A percentile compares a stretch with the other conserved stretches of the same genome.
Evolutionary conservation across 2,329 filamentous ascomycete species (phyloP).

Genomic region (Ophiostoma sp.): DNA sequence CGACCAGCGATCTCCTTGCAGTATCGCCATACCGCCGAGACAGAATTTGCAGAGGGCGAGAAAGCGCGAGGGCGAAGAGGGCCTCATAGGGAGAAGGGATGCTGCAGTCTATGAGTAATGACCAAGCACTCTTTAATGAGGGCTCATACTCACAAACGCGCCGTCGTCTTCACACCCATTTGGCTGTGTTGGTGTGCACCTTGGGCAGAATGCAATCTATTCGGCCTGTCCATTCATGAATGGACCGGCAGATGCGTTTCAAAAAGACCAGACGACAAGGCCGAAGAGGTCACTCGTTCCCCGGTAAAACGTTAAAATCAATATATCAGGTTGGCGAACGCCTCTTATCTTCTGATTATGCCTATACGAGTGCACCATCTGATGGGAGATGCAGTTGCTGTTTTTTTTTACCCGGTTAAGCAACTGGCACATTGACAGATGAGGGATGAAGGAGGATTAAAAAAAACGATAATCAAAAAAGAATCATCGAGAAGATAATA

Average conservation of each 20-base stretch:
- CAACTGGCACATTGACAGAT: neutral
- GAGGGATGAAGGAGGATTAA: neutral
- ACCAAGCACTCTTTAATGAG: neutral
- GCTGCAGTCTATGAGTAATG: neutral
- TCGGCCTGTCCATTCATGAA: neutral
- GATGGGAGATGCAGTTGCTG: neutral
- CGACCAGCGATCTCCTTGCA: neutral
- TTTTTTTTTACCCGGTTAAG: neutral
- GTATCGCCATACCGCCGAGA: neutral
- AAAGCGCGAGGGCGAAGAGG: neutral
- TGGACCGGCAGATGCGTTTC: neutral
- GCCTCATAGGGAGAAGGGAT: neutral
- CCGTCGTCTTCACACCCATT: neutral
- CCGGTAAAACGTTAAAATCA: slow-evolving; percentile 3
- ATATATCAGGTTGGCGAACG: neutral
- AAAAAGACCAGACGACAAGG: neutral
- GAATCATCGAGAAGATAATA: neutral
- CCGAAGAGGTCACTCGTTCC: neutral
- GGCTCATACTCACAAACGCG: neutral
- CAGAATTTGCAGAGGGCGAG: neutral
- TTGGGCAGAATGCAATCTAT: neutral
- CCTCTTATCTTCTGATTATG: neutral
- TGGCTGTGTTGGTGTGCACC: neutral
- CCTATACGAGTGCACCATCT: neutral
- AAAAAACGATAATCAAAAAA: neutral